Evolutionary conservation across 2,329 filamentous ascomycete species (phyloP), one percentile per base, ranked within the genome.

Genomic region (Ophiosphaerella korrae): DNA sequence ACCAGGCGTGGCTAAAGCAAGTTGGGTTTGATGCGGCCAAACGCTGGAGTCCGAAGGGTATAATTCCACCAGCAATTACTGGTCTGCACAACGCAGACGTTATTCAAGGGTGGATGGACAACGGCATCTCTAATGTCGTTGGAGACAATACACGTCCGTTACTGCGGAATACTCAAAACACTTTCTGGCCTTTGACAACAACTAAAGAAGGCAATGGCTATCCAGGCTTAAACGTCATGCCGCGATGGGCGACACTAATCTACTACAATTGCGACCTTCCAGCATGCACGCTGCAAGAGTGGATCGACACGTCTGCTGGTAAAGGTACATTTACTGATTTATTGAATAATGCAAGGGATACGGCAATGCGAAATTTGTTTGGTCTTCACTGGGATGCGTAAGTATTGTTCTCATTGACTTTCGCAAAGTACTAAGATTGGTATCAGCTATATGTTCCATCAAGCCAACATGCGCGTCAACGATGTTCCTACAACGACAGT

Each of bases 51-150:
- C 55, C 72, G 2, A 76, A 78, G 34, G 84, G 83, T 26, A 77
- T 87, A 45, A 83, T 87, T 50, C 84, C 84, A 2, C 84, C 84
- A 1, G 83, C 83, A 32, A 87, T 87, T 53, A 87, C 84, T 1
- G 84, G 84, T 42, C 65, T 86, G 23, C 82, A 86, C 72, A 87
- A 87, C 57, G 84, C 81, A n/a, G 84, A 87, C 67, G 84, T 78
- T 9, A 79, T 87, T 40, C 71, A 72, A 45, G 84, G 82, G 6
- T 87, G 82, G 82, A 75, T 75, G 60, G 81, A 84, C 38, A 82
- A 82, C 50, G 83, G 83, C n/a, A 81, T 86, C 57, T 74, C 67
- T 14, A 80, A 82, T 57, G 83, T 82, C 43, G 83, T 87, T n/a
- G 84, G 84, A 33, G 84, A 87, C 66, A 87, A 86, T 71, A 86